Evolutionary conservation across 1,139 yeast genomes (phyloP).

Genomic region (Lodderomyces margitis): DNA sequence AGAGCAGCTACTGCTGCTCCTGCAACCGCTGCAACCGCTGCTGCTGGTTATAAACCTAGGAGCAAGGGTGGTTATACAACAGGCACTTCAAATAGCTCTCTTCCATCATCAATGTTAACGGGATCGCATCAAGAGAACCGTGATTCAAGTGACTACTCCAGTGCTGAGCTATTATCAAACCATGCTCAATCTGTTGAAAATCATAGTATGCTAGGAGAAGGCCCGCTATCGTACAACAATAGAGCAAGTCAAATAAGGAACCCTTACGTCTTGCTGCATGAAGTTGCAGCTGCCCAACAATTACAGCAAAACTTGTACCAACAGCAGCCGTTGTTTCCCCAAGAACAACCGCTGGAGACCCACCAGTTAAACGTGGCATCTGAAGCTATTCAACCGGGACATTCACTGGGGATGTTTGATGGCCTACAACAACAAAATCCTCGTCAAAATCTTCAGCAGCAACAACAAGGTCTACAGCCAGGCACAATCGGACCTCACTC

Average conservation of each 20-base stretch:
- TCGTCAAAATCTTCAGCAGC: constrained; percentile 7
- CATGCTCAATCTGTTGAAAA: neutral
- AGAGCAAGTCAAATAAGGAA: neutral
- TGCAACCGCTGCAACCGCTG: neutral
- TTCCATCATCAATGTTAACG: neutral
- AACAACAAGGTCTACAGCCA: constrained; percentile 5
- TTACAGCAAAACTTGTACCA: neutral
- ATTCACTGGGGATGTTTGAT: neutral
- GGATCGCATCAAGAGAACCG: neutral
- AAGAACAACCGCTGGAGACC: neutral
- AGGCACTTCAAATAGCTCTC: neutral
- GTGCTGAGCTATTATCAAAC: neutral
- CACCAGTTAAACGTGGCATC: neutral
- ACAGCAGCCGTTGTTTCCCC: neutral
- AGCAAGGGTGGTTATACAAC: neutral
- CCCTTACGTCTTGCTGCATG: constrained; percentile 2
- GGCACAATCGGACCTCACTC: neutral
- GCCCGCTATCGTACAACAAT: neutral
- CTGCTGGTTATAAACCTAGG: neutral
- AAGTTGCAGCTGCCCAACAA: neutral
- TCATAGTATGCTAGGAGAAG: neutral
- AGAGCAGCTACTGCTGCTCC: neutral
- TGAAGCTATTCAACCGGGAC: neutral
- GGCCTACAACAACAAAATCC: neutral
- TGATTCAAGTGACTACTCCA: neutral